Base-by-base conservation (phyloP, 2,329 filamentous ascomycete species). In the Xylariaceae sp. region DNA sequence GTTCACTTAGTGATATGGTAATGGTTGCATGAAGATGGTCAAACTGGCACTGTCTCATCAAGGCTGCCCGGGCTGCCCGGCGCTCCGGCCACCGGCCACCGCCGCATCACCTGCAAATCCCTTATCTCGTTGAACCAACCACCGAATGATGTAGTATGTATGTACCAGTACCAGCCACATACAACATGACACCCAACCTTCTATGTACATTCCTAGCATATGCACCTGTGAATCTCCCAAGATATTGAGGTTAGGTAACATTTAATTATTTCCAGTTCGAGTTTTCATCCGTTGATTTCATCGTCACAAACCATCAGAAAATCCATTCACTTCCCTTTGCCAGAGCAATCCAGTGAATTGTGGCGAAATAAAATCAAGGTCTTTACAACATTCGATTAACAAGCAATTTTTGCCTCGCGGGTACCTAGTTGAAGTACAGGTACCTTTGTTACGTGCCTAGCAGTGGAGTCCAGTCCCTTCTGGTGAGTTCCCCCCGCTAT, bases 401-500 rank as follows among this genome's bases (percentile, higher is more conserved):
- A 61, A 59, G 46, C 54, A 52, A 19, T 44, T 57, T n/a, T 60
- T 57, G 54, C 57, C 57, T 54, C 54, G 50, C 53, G 51, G 29
- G 49, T 52, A n/a, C n/a, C n/a, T n/a, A n/a, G n/a, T n/a, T n/a
- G n/a, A 57, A 41, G 49, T 56, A 54, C 37, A 52, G 4, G 9
- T 9, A 26, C 32, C 32, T 7, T 37, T 37, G 32, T 37, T 37
- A n/a, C 21, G 44, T 48, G 42, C 41, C 43, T 48, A 26, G 57
- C 18, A 53, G 56, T 41, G 56, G 45, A 48, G 59, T 61, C 67
- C 52, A 64, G 66, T 66, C 62, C 57, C 63, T 70, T 71, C 68
- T 60, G 49, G 65, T 46, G 46, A 50, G 48, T 71, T 70, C 69
- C 62, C n/a, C 60, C 65, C 65, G 23, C 61, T 59, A 62, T 65